A percentile compares a stretch with the other conserved stretches of the same genome.
These are phyloP conservation scores for Coriolopsis trogii DNA, from an alignment of 1,284 basidiomycete species.

Conservation along the genomic window DNA sequence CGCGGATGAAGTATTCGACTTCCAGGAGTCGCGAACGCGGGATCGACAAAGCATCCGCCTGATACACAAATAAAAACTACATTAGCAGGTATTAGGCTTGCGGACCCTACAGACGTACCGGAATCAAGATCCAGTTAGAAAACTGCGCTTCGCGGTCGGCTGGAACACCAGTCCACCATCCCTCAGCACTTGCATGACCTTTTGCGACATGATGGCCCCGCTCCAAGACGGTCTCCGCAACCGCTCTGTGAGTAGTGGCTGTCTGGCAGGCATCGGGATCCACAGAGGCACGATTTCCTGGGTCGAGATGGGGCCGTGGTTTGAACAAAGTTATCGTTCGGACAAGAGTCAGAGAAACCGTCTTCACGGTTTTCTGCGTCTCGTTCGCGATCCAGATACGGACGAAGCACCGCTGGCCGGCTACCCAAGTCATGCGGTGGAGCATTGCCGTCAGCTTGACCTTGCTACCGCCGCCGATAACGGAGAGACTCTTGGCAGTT, in stretches of 20 bases:
- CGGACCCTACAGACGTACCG: slow-evolving; percentile 54
- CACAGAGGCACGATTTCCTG: slow-evolving; percentile 30
- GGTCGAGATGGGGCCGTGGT: slow-evolving; percentile 48
- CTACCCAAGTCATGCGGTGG: slow-evolving; percentile 82
- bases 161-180: slow-evolving; percentile 86
- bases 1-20: slow-evolving; percentile 76
- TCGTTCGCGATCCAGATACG: slow-evolving; percentile 75
- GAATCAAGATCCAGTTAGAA: slow-evolving; percentile 66
- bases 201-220: slow-evolving; percentile 66
- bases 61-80: slow-evolving; percentile 3
- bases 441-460: slow-evolving; percentile 76
- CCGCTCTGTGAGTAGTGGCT: slow-evolving; percentile 61
- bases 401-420: slow-evolving; percentile 83
- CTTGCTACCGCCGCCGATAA: slow-evolving; percentile 63
- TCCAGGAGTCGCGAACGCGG: slow-evolving; percentile 79
- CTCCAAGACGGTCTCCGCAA: slow-evolving; percentile 68
- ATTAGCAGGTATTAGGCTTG: neutral
- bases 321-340: slow-evolving; percentile 76
- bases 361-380: slow-evolving; percentile 75
- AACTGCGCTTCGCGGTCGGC: slow-evolving; percentile 65
- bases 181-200: slow-evolving; percentile 78
- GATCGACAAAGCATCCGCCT: slow-evolving; percentile 79
- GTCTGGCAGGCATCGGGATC: slow-evolving; percentile 64
- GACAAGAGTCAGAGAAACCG: slow-evolving; percentile 67
- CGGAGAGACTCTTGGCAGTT: slow-evolving; percentile 60